These are phyloP conservation scores for Colletotrichum sp. DNA, from an alignment of 2,329 filamentous ascomycete genomes.

Conservation along the genomic window DNA sequence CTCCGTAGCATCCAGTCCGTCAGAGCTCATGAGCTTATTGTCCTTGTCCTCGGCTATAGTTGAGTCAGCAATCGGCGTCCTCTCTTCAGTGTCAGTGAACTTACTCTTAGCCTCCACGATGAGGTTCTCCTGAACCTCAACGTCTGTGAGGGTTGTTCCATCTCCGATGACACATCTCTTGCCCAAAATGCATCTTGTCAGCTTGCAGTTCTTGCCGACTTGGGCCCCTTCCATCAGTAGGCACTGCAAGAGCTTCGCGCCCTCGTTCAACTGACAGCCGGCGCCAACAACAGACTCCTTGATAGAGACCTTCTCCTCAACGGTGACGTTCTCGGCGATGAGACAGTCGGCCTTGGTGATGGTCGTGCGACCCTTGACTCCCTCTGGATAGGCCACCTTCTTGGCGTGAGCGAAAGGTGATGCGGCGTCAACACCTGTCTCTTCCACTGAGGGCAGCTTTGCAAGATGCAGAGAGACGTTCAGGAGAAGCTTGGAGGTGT, in stretches of 20 bases:
- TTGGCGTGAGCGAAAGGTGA: constrained; percentile 79
- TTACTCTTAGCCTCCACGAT: constrained; percentile 80
- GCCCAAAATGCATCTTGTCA: constrained; percentile 88
- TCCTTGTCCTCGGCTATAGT: constrained; percentile 68
- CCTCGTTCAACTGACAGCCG: constrained; percentile 83
- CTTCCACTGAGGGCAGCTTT: constrained; percentile 76
- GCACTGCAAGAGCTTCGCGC: constrained; percentile 87
- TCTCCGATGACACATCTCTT: constrained; percentile 83
- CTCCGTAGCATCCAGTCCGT: constrained; percentile 68
- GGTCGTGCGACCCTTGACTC: constrained; percentile 79
- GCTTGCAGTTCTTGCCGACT: constrained; percentile 81
- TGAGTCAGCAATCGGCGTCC: constrained; percentile 26
- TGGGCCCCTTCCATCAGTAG: constrained; percentile 91
- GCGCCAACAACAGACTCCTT: constrained; percentile 90
- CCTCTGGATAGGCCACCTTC: constrained; percentile 85
- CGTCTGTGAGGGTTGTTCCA: constrained; percentile 80
- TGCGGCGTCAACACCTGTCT: constrained; percentile 58
- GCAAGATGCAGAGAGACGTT: constrained; percentile 85
- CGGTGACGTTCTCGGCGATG: constrained; percentile 85
- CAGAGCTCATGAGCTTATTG: constrained; percentile 71
- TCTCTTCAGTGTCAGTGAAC: constrained; percentile 32
- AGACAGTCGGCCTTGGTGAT: constrained; percentile 84
- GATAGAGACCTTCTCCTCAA: constrained; percentile 89
- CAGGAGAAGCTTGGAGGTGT: constrained; percentile 83
- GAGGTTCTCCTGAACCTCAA: constrained; percentile 90